A percentile compares a stretch with the other conserved stretches of the same genome.
phyloP scores from a whole-genome alignment of 805 yeast species.

The Priceomyces castillae region DNA sequence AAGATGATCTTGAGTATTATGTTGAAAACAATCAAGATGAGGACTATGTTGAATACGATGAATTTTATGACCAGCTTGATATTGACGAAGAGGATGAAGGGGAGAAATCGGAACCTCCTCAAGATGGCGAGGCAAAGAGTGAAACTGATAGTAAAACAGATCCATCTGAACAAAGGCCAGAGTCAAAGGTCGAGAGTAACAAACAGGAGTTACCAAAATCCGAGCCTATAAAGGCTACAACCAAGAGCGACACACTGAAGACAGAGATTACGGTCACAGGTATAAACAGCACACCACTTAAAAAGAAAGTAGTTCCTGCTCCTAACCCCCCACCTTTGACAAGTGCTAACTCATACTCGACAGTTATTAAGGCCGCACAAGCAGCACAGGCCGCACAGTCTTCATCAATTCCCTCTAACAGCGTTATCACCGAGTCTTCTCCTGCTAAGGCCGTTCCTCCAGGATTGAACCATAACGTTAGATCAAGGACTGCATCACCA shows the following conservation, averaged over 20 bases:
- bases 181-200: slow-evolving; percentile 1
- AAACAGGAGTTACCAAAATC: background rate
- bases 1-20: slow-evolving; percentile 89
- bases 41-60: slow-evolving; percentile 91
- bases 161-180: slow-evolving; percentile 3
- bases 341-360: slow-evolving; percentile 21
- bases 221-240: background rate
- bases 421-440: background rate
- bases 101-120: slow-evolving; percentile 19
- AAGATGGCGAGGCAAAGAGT: slow-evolving; percentile 7
- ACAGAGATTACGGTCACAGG: no score
- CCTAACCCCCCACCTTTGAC: slow-evolving; percentile 23
- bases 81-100: slow-evolving; percentile 48
- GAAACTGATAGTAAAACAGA: slow-evolving; percentile 4
- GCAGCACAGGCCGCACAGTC: slow-evolving; percentile 12
- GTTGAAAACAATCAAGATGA: slow-evolving; percentile 92
- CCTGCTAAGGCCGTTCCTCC: slow-evolving; percentile 13
- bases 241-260: background rate
- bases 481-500: slow-evolving; percentile 8
- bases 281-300: slow-evolving; percentile 1
- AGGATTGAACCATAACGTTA: slow-evolving; percentile 10
- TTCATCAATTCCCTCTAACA: slow-evolving; percentile 1
- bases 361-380: slow-evolving; percentile 22
- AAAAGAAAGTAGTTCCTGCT: slow-evolving; percentile 17
- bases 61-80: slow-evolving; percentile 82